Evolutionary conservation across 257 asterid genomes (phyloP), one percentile per base, ranked within the genome.

Genomic region (Capsicum chinense): DNA sequence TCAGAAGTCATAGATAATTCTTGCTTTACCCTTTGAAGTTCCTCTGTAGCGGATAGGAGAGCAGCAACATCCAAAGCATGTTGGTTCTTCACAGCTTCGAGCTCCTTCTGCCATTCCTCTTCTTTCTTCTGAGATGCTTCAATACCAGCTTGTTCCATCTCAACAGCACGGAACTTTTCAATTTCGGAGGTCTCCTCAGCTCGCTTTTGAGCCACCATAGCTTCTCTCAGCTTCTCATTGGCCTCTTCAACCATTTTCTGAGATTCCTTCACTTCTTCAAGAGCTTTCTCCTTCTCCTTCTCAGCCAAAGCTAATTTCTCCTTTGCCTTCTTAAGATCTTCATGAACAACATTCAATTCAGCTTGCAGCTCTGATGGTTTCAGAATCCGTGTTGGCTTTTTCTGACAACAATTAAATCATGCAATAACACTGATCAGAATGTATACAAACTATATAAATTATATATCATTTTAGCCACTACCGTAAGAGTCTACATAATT

Each of bases 91-190:
- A 93, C 94, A 44, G 90, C 89, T 84, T 95, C 99, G 39, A 95
- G 90, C 89, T 94, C 98, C 74, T 88, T 91, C 90, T 86, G 84
- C 96, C 97, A 91, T 85, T 97, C 96, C 67, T 91, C 97, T 80
- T 95, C 97, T 87, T 92, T 95, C 90, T 88, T 92, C 88, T 93
- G 97, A 85, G 95, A 87, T 44, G 96, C 89, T 87, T 97, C 99
- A 33, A 97, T 97, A 79, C 97, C 95, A 12, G 95, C 95, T 86
- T 97, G 98, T 86, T 97, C 99, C 93, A 95, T 88, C 91, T 97
- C 99, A 59, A 94, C 90, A 35, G 99, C 95, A 52, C 98, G 91
- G 79, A 97, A 97, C 89, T 94, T 97, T 85, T 97, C 99, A 56
- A 97, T 95, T 90, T 95, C 99, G 2, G 97, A 92, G 87, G 84